These are phyloP conservation scores for Calocera cornea DNA, from an alignment of 768 basidiomycete genomes.

Conservation along the genomic window DNA sequence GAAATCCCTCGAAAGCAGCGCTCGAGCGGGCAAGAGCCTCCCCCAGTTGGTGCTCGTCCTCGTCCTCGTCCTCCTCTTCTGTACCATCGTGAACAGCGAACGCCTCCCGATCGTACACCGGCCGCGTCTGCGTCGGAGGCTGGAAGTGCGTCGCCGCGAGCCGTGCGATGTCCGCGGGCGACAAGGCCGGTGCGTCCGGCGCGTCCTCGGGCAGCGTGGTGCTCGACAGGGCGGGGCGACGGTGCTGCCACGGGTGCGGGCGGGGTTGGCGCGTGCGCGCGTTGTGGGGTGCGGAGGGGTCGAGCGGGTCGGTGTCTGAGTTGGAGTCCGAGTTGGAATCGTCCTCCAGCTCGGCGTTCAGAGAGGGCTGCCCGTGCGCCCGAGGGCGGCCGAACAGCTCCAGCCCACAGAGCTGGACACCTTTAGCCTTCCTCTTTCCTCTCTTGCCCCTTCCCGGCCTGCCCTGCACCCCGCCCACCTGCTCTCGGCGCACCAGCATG, in stretches of 20 bases:
- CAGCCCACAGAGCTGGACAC: not conserved
- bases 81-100: not conserved
- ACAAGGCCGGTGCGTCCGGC: not conserved
- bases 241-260: not conserved
- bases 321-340: not conserved
- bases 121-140: not conserved
- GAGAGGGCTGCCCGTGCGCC: not conserved
- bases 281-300: not conserved
- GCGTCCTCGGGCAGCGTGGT: not conserved
- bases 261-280: not conserved
- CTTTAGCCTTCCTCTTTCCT: not conserved
- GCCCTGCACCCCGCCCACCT: too few relatives aligned
- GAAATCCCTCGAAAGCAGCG: too few relatives aligned
- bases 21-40: too few relatives aligned
- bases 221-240: not conserved
- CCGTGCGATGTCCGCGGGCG: not conserved
- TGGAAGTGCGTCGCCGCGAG: not conserved
- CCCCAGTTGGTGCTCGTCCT: not conserved
- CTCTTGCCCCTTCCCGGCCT: not conserved
- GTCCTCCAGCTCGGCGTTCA: not conserved
- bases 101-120: not conserved
- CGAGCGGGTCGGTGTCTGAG: not conserved
- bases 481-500: not conserved
- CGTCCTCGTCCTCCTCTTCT: not conserved
- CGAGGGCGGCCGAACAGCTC: not conserved